phyloP scores from a whole-genome alignment of 1,284 basidiomycete species.

The Heterobasidion occidentale region DNA sequence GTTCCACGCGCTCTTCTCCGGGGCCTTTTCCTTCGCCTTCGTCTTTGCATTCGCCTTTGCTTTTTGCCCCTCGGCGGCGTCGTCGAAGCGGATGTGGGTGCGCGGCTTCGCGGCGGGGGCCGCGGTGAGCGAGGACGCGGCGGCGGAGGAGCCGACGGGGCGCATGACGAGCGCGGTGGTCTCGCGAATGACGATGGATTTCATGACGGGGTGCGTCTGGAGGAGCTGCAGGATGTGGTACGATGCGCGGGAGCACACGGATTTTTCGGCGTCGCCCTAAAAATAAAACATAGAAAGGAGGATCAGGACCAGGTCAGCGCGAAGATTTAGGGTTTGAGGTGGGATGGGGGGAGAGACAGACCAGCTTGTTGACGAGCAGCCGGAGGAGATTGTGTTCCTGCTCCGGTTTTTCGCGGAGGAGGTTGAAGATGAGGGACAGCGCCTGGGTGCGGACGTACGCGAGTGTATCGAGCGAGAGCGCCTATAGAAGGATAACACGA shows the following conservation, averaged over 20 bases:
- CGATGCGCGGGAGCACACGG: constrained; percentile 86
- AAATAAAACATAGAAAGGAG: neutral
- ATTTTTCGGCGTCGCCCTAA: constrained; percentile 87
- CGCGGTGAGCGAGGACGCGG: constrained; percentile 27
- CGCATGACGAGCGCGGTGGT: constrained; percentile 76
- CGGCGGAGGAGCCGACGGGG: constrained; percentile 33
- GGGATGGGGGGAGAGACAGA: constrained; percentile 24
- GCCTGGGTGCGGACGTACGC: constrained; percentile 46
- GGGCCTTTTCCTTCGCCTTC: neutral
- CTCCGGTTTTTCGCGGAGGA: constrained; percentile 88
- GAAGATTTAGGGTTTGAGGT: neutral
- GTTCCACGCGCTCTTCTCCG: constrained; percentile 21
- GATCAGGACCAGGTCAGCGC: neutral
- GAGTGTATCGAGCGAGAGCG: constrained; percentile 81
- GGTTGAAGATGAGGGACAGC: constrained; percentile 58
- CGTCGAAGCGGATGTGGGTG: constrained; percentile 31
- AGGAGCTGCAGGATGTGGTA: constrained; percentile 87
- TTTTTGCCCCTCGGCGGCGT: constrained; percentile 14
- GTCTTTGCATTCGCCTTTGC: constrained; percentile 8
- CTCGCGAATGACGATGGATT: constrained; percentile 84
- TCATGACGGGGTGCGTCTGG: constrained; percentile 93
- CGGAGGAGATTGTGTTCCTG: constrained; percentile 96
- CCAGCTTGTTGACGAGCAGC: constrained; percentile 91
- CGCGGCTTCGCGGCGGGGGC: constrained; percentile 18
- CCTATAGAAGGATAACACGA: constrained; percentile 33